A percentile compares a stretch with the other conserved stretches of the same genome.
These are phyloP conservation scores for Colletotrichum navitas DNA, from an alignment of 2,329 filamentous ascomycete genomes.

Conservation along the genomic window DNA sequence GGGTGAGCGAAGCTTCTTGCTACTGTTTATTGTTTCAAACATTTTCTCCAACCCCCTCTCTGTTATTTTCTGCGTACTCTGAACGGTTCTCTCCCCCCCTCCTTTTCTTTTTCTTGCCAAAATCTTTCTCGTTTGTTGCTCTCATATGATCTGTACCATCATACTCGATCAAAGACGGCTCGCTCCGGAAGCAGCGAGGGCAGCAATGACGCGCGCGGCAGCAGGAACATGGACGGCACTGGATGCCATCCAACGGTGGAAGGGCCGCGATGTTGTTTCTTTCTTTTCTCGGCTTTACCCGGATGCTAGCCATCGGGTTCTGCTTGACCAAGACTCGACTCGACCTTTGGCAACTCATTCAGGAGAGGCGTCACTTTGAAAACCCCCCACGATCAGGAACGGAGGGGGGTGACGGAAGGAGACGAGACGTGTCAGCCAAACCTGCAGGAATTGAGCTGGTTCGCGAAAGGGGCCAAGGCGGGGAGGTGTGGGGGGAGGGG, in stretches of 20 bases:
- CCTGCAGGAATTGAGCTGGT: slow-evolving; percentile 39
- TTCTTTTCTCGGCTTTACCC: not conserved
- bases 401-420: slow-evolving; percentile 1
- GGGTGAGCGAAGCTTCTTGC: slow-evolving; percentile 34
- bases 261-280: not conserved
- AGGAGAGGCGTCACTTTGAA: slow-evolving; percentile 14
- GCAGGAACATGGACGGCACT: not conserved
- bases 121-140: slow-evolving; percentile 13
- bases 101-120: slow-evolving; percentile 18
- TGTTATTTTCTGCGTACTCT: slow-evolving; percentile 8
- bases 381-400: slow-evolving; percentile 19
- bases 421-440: slow-evolving; percentile 3
- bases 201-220: slow-evolving; percentile 15
- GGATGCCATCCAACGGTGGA: slow-evolving; percentile 1
- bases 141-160: slow-evolving; percentile 39
- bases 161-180: slow-evolving; percentile 18
- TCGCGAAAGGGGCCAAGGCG: not conserved
- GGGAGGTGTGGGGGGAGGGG: not conserved
- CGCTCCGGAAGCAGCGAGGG: slow-evolving; percentile 26
- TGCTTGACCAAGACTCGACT: slow-evolving; percentile 5
- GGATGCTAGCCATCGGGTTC: slow-evolving; percentile 20
- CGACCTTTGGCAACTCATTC: slow-evolving; percentile 29
- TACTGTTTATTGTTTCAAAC: slow-evolving; percentile 19
- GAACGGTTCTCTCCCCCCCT: slow-evolving; percentile 15
- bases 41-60: slow-evolving; percentile 14